These are phyloP conservation scores for Ceratobasidium sp. DNA, from an alignment of 1,284 basidiomycete genomes.

Conservation along the genomic window DNA sequence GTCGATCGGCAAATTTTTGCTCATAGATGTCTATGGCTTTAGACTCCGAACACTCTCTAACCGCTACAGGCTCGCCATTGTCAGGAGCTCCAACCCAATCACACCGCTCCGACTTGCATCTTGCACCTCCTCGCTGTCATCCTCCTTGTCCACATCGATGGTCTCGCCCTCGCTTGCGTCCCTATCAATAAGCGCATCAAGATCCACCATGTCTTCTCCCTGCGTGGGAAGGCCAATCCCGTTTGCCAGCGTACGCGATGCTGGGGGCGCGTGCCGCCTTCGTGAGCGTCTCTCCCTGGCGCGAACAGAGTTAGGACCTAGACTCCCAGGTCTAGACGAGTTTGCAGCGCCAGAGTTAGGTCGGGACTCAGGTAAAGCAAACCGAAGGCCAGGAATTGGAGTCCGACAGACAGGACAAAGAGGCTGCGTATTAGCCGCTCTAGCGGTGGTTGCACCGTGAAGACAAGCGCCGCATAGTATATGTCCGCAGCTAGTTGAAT, in stretches of 20 bases:
- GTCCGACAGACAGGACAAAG: conserved; percentile 30
- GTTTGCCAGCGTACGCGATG: neutral
- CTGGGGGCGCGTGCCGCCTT: neutral
- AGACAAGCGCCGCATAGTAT: conserved; percentile 34
- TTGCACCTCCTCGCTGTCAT: neutral
- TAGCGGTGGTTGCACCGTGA: conserved; percentile 11
- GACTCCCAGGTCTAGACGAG: neutral
- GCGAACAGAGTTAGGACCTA: neutral
- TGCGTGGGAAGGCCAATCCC: conserved; percentile 5
- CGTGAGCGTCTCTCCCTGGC: neutral
- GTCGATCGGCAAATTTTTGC: neutral
- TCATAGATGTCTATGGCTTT: too few species aligned
- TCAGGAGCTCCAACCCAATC: conserved; percentile 25
- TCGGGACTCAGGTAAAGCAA: neutral
- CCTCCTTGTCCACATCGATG: conserved; percentile 3
- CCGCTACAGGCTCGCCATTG: neutral
- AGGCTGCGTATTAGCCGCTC: neutral
- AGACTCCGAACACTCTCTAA: neutral
- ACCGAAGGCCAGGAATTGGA: conserved; percentile 15
- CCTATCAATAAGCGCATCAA: neutral
- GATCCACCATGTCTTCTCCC: conserved; percentile 24
- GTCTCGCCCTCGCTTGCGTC: neutral
- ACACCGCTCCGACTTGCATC: conserved; percentile 18
- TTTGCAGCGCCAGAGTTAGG: neutral
- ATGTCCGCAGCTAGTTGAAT: conserved; percentile 16